Conservation (phyloP, 768 basidiomycete species). For the Termitomyces sp. region DNA sequence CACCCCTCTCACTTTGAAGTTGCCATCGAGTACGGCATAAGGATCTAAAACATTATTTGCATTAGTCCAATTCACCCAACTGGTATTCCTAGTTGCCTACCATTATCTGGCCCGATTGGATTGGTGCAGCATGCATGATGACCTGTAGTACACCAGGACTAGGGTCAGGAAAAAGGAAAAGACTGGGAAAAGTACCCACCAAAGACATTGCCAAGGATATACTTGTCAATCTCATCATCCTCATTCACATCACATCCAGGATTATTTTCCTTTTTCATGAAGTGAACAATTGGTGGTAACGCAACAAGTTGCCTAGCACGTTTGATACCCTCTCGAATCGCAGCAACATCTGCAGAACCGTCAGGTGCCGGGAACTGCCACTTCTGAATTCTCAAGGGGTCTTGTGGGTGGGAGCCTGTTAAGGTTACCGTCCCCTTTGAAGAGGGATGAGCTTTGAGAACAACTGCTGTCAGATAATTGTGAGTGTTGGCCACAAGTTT, state of each 20-base stretch:
- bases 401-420: constrained; percentile 27
- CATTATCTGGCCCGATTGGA: constrained; percentile 23
- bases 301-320: constrained; percentile 18
- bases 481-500: constrained; percentile 17
- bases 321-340: constrained; percentile 22
- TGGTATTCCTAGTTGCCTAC: constrained; percentile 7
- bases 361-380: constrained; percentile 22
- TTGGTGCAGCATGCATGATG: constrained; percentile 31
- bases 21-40: constrained; percentile 25
- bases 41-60: constrained; percentile 16
- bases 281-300: constrained; percentile 11
- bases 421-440: constrained; percentile 26
- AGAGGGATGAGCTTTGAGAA: constrained; percentile 25
- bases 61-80: not conserved
- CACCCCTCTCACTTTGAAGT: constrained; percentile 28
- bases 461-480: constrained; percentile 20
- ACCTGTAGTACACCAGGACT: constrained; percentile 9
- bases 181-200: constrained; percentile 9
- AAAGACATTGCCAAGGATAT: constrained; percentile 20
- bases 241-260: constrained; percentile 17
- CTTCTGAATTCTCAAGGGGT: constrained; percentile 25
- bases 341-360: constrained; percentile 22
- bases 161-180: not conserved
- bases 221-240: constrained; percentile 22
- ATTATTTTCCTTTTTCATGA: constrained; percentile 17